These are phyloP conservation scores for Heterobasidion parviporum DNA, from an alignment of 1,284 basidiomycete species.

Conservation along the genomic window DNA sequence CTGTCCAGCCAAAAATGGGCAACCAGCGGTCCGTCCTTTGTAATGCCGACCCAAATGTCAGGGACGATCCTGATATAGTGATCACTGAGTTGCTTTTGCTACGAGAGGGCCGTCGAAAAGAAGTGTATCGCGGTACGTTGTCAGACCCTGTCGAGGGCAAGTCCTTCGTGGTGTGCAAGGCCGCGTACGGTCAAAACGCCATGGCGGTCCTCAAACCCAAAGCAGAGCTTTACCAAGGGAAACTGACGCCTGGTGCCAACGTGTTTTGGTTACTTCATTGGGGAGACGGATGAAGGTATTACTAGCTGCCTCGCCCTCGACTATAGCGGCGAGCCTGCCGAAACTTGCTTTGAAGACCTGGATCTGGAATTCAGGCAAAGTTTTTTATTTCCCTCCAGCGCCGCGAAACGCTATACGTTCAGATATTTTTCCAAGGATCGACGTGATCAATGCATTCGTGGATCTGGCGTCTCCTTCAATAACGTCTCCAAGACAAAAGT, in stretches of 20 bases:
- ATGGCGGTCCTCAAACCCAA: background rate
- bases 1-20: no score
- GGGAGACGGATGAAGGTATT: background rate
- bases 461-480: background rate
- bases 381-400: background rate
- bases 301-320: background rate
- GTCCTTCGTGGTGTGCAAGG: background rate
- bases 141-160: background rate
- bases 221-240: background rate
- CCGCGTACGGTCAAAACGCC: background rate
- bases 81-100: no score
- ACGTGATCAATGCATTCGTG: background rate
- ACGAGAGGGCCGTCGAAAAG: no score
- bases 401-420: background rate
- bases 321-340: background rate
- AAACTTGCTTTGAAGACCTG: background rate
- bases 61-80: no score
- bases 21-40: no score
- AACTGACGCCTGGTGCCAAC: background rate
- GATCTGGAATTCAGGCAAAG: background rate
- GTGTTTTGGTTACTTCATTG: background rate
- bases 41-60: no score
- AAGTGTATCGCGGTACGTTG: background rate
- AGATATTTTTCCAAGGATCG: background rate
- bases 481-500: background rate